These are phyloP conservation scores for Rhododendron mucronatum DNA, from an alignment of 148 eudicot species.

Conservation along the genomic window DNA sequence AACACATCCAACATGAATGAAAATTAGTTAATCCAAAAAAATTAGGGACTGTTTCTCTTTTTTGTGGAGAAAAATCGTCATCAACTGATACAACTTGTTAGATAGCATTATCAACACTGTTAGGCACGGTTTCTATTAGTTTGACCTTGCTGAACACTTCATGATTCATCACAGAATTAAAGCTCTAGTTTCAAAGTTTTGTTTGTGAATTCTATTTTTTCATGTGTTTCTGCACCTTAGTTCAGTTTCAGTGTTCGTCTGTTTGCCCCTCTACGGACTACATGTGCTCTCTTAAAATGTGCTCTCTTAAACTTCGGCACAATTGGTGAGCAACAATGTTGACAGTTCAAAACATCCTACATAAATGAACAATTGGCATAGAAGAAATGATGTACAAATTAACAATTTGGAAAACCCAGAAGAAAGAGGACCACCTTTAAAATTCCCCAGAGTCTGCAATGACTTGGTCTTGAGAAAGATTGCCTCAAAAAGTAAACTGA, in stretches of 20 bases:
- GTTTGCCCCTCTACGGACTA: background rate
- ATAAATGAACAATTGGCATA: background rate
- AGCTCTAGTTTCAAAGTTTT: background rate
- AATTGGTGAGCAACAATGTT: background rate
- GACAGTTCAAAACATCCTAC: background rate
- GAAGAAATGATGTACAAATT: background rate
- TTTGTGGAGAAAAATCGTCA: background rate
- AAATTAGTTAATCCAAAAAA: background rate
- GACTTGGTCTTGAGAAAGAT: conserved; percentile 77
- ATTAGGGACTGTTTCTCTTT: background rate
- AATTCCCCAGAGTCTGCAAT: conserved; percentile 58
- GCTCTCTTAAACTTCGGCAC: background rate
- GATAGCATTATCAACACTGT: background rate
- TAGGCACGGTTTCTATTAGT: background rate
- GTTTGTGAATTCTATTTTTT: too few relatives aligned
- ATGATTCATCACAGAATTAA: background rate
- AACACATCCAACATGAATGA: background rate
- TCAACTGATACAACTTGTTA: background rate
- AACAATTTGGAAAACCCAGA: background rate
- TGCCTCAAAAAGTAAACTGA: conserved; percentile 78
- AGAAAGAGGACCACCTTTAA: conserved; percentile 53
- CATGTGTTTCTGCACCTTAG: background rate
- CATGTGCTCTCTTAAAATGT: background rate
- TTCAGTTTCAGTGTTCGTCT: background rate
- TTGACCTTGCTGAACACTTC: background rate